Evolutionary conservation across 495 filamentous ascomycete genomes (phyloP).

Genomic region (Lentithecium fluviatile): DNA sequence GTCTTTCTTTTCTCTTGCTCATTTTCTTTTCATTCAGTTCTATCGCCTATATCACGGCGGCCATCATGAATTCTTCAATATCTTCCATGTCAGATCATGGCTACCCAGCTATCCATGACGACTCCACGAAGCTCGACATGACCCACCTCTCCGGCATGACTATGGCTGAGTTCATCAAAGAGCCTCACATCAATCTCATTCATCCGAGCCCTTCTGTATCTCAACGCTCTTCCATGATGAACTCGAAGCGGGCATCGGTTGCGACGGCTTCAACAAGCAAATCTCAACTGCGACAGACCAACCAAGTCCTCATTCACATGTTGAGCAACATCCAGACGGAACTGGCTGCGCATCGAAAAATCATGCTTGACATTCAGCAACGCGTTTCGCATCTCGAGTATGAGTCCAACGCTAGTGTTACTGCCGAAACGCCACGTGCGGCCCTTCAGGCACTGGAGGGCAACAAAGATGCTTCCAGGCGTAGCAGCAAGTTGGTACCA

Average conservation of each 20-base stretch:
- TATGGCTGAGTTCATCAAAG: slow-evolving; percentile 13
- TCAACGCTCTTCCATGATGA: slow-evolving; percentile 4
- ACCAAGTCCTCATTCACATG: slow-evolving; percentile 25
- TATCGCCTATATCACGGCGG: slow-evolving; percentile 5
- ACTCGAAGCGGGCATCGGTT: slow-evolving; percentile 11
- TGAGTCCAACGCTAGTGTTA: slow-evolving; percentile 13
- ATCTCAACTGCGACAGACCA: slow-evolving; percentile 20
- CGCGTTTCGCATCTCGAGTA: slow-evolving; percentile 25
- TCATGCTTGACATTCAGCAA: slow-evolving; percentile 29
- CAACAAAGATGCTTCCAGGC: slow-evolving; percentile 2
- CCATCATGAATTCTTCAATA: neutral
- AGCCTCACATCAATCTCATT: slow-evolving; percentile 21
- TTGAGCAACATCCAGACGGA: slow-evolving; percentile 22
- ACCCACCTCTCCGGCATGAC: slow-evolving; percentile 26
- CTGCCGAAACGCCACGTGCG: slow-evolving; percentile 1
- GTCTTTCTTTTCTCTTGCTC: neutral
- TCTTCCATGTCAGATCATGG: slow-evolving; percentile 8
- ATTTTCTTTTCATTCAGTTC: neutral
- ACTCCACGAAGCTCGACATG: slow-evolving; percentile 5
- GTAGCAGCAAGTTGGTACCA: slow-evolving; percentile 18
- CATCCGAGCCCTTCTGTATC: neutral
- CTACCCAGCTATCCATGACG: neutral
- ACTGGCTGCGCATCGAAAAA: slow-evolving; percentile 21
- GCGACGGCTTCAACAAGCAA: slow-evolving; percentile 23
- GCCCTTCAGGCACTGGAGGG: slow-evolving; percentile 19